phyloP scores from a whole-genome alignment of 148 eudicot species.

The Cornus florida region DNA sequence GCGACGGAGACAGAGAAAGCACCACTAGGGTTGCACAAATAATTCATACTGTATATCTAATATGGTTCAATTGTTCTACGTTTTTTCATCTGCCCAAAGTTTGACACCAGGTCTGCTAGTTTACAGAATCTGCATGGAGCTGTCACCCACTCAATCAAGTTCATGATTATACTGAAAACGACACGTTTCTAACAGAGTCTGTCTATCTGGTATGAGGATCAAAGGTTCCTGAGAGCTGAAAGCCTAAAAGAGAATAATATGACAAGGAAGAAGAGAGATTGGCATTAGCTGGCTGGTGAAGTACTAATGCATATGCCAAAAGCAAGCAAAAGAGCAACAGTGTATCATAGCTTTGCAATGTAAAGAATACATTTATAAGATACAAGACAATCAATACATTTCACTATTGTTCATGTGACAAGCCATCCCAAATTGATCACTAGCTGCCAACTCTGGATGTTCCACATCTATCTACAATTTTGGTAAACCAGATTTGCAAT shows the following conservation, averaged over 20 bases:
- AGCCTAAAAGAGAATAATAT: background rate
- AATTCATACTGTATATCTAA: too few species aligned
- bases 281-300: background rate
- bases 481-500: too few species aligned
- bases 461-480: background rate
- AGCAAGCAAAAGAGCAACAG: background rate
- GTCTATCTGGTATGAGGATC: background rate
- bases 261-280: background rate
- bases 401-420: constrained; percentile 8
- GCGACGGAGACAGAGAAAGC: too few species aligned
- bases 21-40: too few species aligned
- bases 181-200: background rate
- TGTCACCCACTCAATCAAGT: background rate
- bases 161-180: background rate
- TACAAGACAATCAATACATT: background rate
- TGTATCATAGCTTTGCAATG: background rate
- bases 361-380: background rate
- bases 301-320: background rate
- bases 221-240: background rate
- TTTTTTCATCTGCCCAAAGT: too few species aligned
- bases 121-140: background rate
- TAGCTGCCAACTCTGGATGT: constrained; percentile 6
- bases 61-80: too few species aligned
- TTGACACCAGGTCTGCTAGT: too few species aligned
- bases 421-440: background rate